Base-by-base conservation (phyloP, 2,329 filamentous ascomycete genomes). In the Knoxdaviesia proteae region DNA sequence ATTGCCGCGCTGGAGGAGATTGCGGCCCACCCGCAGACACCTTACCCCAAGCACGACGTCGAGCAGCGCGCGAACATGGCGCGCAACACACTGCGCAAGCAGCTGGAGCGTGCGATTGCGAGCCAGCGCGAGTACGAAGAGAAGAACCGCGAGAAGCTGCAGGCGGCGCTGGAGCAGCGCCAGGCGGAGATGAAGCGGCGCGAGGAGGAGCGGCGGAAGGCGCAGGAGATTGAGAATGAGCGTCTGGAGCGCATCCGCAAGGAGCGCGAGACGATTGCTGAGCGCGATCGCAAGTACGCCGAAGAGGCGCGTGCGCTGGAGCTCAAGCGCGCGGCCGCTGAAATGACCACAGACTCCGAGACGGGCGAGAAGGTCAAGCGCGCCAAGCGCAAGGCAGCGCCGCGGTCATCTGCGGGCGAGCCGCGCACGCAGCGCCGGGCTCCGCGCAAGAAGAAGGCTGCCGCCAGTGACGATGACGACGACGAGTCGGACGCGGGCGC, bases 31-130 rank as follows among this genome's bases (percentile, higher is more conserved):
- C 71, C 73, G 1, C 66, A 74, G 45, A 73, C 90, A 4, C 92
- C 90, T 0, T 98, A 94, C 59, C 90, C 88, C 6, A 80, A 84
- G 51, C 71, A 80, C 46, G 84, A 94, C 51, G 74, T 98, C 34
- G 88, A 96, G 58, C 84, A 92, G 60, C 84, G 92, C 54, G 88
- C 90, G 38, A 93, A 84, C 66, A 98, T 98, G 90, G 87, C 84
- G 49, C 78, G 81, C 47, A 94, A 94, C 57, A 98, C 92, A 1
- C 84, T 94, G 62, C 80, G 83, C 49, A 86, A 84, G 52, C 88
- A 98, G 58, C 72, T 98, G 8, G 84, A 92, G 53, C 77, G 86
- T 52, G 80, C 83, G 5, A 74, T 88, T 40, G 77, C 84, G 49
- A 80, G 74, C 50, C 90, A 98, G 57, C 79, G 74, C 48, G 83